Evolutionary conservation across 805 yeast genomes (phyloP), one percentile per base, ranked within the genome.

Genomic region (Wickerhamiella spandovensis): DNA sequence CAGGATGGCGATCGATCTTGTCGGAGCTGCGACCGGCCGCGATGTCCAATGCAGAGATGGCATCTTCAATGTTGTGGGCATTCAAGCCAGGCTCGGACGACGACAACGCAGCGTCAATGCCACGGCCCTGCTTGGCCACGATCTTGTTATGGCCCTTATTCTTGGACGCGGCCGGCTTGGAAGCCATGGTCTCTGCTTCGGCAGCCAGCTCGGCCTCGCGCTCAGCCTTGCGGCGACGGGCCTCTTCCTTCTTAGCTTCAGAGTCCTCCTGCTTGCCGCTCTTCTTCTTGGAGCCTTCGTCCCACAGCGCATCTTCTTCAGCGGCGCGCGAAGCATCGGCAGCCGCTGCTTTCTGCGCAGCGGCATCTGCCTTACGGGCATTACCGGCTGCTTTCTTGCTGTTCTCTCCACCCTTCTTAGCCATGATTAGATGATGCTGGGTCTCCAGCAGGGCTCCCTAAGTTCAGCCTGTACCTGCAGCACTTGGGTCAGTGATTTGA

Each of bases 1-100:
- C 95, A 9, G 95, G 95, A 58, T 85, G 95, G 65, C 87, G 79
- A 53, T 85, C 95, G 48, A 85, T 71, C 53, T 59, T 61, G 41
- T 56, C 61, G 17, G 54, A 9, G 53, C 67, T 68, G 42, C 69
- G 66, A 30, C 81, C 81, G 44, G 70, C 75, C 12, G 88, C 75
- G 64, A 85, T 71, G 4, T 84, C 73, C 61, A 85, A 72, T 3
- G 94, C 94, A 49, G 84, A 86, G 54, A 85, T 69, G 2, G 90
- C 92, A 60, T 76, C 77, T 55, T 85, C 94, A 44, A 85, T 72
- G 61, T 89, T 89, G 55, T 77, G 72, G 5, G 94, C 95, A 59
- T 72, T 71, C 62, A 83, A 75, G 45, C 74, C 72, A 4, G 74
- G 66, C 25, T 71, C 71, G 51, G 78, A 71, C 6, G 90, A 90